Evolutionary conservation across 768 basidiomycete species (phyloP), one percentile per base, ranked within the genome.

Genomic region (Lyophyllum semitale): DNA sequence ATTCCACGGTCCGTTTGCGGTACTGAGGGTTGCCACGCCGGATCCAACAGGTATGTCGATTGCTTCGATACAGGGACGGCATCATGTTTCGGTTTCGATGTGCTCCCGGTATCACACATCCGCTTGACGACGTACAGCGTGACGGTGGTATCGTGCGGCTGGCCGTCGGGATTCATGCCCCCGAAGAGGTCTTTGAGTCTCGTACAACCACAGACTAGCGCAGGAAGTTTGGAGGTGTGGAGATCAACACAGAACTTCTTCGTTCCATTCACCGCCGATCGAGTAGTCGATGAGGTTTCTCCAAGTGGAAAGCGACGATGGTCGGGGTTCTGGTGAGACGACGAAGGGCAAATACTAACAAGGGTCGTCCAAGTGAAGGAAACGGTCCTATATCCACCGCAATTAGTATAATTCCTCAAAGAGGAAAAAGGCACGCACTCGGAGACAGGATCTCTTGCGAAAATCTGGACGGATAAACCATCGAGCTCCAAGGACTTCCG

Each of bases 1-100:
- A 71, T 68, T 17, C 70, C 70, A 23, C 70, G 67, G 11, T 38
- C 22, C 26, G 62, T 68, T 43, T 71, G 70, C n/a, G 20, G 25
- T 13, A 61, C 53, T 35, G 49, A 51, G 1, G 69, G 64, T 22
- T 67, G 61, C 68, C 68, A 69, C 13, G 64, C 59, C 8, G 49
- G 8, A 30, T 64, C 57, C 2, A 44, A 40, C 11, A 65, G 53
- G 38, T 61, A 67, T 20, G 57, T 59, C 12, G 59, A 54, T 38
- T 69, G 44, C 42, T 62, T 66, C 2, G 63, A 62, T 1, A 59
- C 57, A 4, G 51, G 41, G 26, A 53, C 32, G 2, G 25, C 56
- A 7, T 12, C 25, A 8, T 53, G 52, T 29, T 59, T 61, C 4
- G 45, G 40, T 9, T 38, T 18, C 0, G 54, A 18, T 12, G 17